These are phyloP conservation scores for Suillus subalutaceus DNA, from an alignment of 768 basidiomycete genomes.

Conservation along the genomic window DNA sequence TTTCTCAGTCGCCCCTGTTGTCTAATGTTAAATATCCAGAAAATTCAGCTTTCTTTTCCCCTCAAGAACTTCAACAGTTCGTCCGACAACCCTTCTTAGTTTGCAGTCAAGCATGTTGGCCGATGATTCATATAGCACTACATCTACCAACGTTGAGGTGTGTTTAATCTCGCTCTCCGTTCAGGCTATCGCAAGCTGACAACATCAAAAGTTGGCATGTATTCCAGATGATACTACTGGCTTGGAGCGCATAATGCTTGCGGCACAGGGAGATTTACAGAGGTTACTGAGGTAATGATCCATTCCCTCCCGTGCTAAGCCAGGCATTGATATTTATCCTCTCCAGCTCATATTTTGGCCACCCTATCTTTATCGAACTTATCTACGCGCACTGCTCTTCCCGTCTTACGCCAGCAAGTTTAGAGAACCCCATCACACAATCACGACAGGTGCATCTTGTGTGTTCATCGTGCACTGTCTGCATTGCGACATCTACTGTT, in stretches of 20 bases:
- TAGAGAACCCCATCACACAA: conserved; percentile 56
- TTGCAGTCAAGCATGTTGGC: conserved; percentile 22
- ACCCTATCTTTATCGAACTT: conserved; percentile 58
- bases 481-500: conserved; percentile 68
- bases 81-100: background rate
- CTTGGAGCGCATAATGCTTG: conserved; percentile 67
- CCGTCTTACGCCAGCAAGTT: conserved; percentile 42
- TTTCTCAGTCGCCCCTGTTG: background rate
- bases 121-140: conserved; percentile 27
- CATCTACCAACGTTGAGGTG: conserved; percentile 31
- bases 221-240: conserved; percentile 43
- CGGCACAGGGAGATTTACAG: conserved; percentile 73
- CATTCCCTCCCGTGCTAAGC: conserved; percentile 3
- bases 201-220: conserved; percentile 23
- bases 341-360: conserved; percentile 64
- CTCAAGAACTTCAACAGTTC: conserved; percentile 20
- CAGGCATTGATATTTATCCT: background rate
- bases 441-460: conserved; percentile 66
- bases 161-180: background rate
- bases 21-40: conserved; percentile 5
- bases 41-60: background rate
- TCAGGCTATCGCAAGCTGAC: conserved; percentile 9
- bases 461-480: conserved; percentile 56
- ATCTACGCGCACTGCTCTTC: conserved; percentile 53
- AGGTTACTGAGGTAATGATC: conserved; percentile 61